A percentile compares a stretch with the other conserved stretches of the same genome.
phyloP scores from a whole-genome alignment of 495 filamentous ascomycete species.

The Penicillium tannophilum region DNA sequence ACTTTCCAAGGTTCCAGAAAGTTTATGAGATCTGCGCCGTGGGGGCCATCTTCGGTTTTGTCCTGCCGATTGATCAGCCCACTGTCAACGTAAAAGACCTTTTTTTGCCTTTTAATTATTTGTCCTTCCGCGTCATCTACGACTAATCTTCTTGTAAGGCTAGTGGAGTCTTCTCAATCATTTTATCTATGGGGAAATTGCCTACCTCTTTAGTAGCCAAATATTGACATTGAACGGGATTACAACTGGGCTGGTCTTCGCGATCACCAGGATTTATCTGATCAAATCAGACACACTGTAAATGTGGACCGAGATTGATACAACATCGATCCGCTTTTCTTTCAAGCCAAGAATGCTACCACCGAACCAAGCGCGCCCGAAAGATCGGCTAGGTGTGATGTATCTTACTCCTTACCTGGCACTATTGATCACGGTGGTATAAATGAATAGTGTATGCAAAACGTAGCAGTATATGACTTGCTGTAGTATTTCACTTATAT shows the following conservation, averaged over 20 bases:
- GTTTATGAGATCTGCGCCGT: slow-evolving; percentile 7
- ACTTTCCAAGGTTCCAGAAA: not conserved
- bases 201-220: not conserved
- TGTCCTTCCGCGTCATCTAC: not conserved
- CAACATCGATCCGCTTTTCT: not conserved
- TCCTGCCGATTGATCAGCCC: not conserved
- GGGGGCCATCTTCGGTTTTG: not conserved
- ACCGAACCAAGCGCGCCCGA: not conserved
- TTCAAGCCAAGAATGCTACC: not conserved
- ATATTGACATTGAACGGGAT: not conserved
- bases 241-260: not conserved
- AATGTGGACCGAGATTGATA: not conserved
- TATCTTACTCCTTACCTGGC: not conserved
- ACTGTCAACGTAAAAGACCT: not conserved
- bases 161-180: not conserved
- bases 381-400: not conserved
- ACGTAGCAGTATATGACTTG: no score
- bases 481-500: no score
- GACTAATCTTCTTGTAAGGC: not conserved
- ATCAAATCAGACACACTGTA: not conserved
- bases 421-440: not conserved
- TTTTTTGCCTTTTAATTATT: not conserved
- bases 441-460: no score
- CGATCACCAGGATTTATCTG: not conserved
- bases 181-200: not conserved